These are phyloP conservation scores for Rostrohypoxylon terebratum DNA, from an alignment of 495 filamentous ascomycete genomes.

Conservation along the genomic window DNA sequence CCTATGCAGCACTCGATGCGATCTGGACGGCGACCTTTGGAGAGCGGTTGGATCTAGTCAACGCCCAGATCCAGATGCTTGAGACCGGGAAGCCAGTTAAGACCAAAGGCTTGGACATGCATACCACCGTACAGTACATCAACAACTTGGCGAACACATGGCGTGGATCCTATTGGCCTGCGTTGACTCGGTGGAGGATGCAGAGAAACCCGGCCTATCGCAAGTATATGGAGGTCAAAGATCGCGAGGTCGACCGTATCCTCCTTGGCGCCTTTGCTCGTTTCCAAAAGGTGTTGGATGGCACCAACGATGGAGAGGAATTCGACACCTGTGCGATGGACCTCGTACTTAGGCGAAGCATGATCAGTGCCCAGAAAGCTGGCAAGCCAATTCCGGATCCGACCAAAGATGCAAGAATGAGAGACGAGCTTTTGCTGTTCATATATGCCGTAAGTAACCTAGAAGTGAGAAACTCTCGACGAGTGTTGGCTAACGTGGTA, in stretches of 20 bases:
- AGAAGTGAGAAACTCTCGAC: neutral
- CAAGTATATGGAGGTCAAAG: conserved; percentile 29
- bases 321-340: conserved; percentile 54
- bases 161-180: conserved; percentile 24
- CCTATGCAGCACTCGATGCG: conserved; percentile 51
- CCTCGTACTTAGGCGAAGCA: conserved; percentile 50
- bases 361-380: conserved; percentile 46
- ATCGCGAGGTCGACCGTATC: conserved; percentile 35
- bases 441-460: conserved; percentile 20
- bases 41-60: conserved; percentile 36
- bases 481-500: neutral
- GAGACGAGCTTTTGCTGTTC: conserved; percentile 42
- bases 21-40: conserved; percentile 53
- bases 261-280: conserved; percentile 44
- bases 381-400: conserved; percentile 41
- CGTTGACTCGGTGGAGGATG: conserved; percentile 28
- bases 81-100: conserved; percentile 23
- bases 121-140: conserved; percentile 46
- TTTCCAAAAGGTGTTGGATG: conserved; percentile 35
- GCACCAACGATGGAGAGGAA: conserved; percentile 34
- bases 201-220: conserved; percentile 43
- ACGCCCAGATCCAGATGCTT: conserved; percentile 41
- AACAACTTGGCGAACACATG: conserved; percentile 28
- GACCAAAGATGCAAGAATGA: conserved; percentile 42
- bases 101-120: conserved; percentile 23